Evolutionary conservation across 805 yeast species (phyloP), one percentile per base, ranked within the genome.

Genomic region (Hanseniaspora thailandica): DNA sequence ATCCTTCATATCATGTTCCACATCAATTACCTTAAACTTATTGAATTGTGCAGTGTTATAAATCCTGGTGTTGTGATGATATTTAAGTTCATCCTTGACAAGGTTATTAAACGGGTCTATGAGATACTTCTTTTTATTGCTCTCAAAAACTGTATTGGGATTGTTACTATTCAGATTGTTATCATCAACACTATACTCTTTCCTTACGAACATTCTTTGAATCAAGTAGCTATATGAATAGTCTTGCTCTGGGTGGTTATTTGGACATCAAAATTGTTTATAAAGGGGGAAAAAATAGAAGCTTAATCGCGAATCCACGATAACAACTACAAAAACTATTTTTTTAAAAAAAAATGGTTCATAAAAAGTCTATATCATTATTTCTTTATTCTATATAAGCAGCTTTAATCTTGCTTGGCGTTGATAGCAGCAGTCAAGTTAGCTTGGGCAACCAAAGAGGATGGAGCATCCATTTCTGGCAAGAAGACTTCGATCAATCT

Each of bases 391-490:
- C 45, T 41, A 41, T 26, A 41, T 26, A 26, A 15, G 20, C 25
- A 6, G 4, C 9, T 22, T 48, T 48, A 48, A 43, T 50, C 54
- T 60, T 65, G 66, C 62, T 65, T 66, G 53, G 69, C 70, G 64
- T 76, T 76, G 58, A 68, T 68, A 55, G 71, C 62, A 57, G 79
- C 80, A 52, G 81, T 73, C 61, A 81, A 69, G 67, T 80, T 74
- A 55, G 85, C 86, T 71, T 81, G 87, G 64, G 73, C 75, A 57
- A 77, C 74, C 69, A 85, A 76, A 65, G 77, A 76, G 54, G 69
- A 70, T 60, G 85, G 84, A 57, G 86, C 86, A 70, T 81, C 86
- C 76, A 80, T 75, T 59, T 73, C 77, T 60, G 78, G 82, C 60
- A 82, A 69, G 81, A 80, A 78, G 48, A 82, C 73, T 69, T 82